phyloP scores from a whole-genome alignment of 148 eudicot genomes.

The Vaccinium myrtillus region DNA sequence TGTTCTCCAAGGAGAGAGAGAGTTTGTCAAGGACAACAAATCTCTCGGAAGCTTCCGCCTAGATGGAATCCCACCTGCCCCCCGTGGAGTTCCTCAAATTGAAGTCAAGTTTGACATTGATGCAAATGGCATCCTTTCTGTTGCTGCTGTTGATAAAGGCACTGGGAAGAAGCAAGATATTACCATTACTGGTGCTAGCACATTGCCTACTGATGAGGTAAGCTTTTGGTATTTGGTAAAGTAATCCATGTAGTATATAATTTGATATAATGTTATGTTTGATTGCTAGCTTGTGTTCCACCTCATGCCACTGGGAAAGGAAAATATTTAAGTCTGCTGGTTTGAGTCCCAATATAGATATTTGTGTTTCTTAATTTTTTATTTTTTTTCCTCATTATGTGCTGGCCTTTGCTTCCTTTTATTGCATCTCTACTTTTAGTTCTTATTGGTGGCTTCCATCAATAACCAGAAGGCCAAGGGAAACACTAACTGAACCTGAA shows the following conservation, averaged over 20 bases:
- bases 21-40: constrained; percentile 67
- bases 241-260: background rate
- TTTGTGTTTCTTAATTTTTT: background rate
- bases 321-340: background rate
- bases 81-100: constrained; percentile 73
- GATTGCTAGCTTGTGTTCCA: background rate
- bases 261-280: background rate
- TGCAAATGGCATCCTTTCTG: constrained; percentile 72
- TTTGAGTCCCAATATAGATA: background rate
- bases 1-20: constrained; percentile 75
- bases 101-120: constrained; percentile 71
- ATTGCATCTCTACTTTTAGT: background rate
- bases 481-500: background rate
- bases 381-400: background rate
- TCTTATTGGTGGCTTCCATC: background rate
- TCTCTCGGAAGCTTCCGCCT: constrained; percentile 65
- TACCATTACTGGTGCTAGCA: constrained; percentile 74
- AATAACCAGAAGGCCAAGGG: background rate
- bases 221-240: background rate
- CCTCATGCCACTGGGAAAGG: background rate
- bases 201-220: constrained; percentile 71
- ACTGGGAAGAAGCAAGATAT: constrained; percentile 75
- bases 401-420: background rate
- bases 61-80: constrained; percentile 78
- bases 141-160: constrained; percentile 64